Evolutionary conservation across 1,284 basidiomycete genomes (phyloP).

Genomic region (Ceratobasidium sp.): DNA sequence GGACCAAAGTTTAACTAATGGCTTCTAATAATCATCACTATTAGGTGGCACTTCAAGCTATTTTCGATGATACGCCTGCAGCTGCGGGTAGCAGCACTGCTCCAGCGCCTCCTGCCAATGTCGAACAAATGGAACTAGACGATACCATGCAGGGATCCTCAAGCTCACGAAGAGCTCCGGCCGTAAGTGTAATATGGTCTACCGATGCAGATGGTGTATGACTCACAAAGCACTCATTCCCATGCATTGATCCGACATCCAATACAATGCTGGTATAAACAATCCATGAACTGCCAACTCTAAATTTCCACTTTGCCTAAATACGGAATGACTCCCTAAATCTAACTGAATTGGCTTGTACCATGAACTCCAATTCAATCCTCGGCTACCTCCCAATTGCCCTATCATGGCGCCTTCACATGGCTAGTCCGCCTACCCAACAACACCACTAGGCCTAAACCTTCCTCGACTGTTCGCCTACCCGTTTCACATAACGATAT

Average conservation of each 20-base stretch:
- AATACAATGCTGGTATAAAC: too few species aligned
- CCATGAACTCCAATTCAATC: too few species aligned
- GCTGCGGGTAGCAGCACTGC: constrained; percentile 43
- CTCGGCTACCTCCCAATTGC: too few species aligned
- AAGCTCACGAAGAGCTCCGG: constrained; percentile 41
- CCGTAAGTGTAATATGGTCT: constrained; percentile 17
- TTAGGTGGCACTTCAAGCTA: constrained; percentile 65
- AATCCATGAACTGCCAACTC: too few species aligned
- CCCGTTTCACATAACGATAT: constrained; percentile 52
- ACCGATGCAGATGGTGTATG: too few species aligned
- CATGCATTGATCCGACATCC: too few species aligned
- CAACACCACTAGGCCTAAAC: constrained; percentile 43
- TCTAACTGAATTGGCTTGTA: too few species aligned
- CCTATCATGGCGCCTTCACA: neutral
- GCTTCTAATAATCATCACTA: constrained; percentile 45
- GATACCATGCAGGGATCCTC: constrained; percentile 57
- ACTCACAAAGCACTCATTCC: too few species aligned
- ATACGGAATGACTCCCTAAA: too few species aligned
- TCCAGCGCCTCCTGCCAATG: constrained; percentile 18
- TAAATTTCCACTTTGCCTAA: too few species aligned
- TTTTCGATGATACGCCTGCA: constrained; percentile 56
- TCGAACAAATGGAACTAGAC: constrained; percentile 58
- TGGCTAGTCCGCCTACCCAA: constrained; percentile 40
- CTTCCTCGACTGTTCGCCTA: constrained; percentile 43
- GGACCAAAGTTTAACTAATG: neutral